Conservation (phyloP, 108 stramenopile species). For the Nannochloropsis oceanica region DNA sequence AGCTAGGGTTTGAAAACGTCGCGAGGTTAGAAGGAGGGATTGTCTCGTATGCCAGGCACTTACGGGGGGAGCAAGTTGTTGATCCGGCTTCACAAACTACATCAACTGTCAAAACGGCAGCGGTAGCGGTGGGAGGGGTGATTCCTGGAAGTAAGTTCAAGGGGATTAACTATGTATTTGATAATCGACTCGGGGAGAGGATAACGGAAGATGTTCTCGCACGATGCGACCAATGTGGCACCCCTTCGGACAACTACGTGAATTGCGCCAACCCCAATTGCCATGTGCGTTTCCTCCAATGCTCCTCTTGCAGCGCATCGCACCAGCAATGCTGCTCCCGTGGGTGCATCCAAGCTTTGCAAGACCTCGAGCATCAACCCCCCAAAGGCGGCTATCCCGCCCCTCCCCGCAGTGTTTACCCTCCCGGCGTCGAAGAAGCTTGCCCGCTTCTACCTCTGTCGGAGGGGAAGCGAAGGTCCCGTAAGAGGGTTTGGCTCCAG, state of each 20-base stretch:
- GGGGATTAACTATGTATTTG: conserved; percentile 94
- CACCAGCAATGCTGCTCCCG: conserved; percentile 64
- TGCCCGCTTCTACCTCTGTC: neutral
- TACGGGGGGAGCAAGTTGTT: conserved; percentile 47
- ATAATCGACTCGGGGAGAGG: conserved; percentile 69
- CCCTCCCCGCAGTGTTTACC: neutral
- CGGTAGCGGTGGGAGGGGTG: neutral
- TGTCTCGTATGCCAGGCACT: conserved; percentile 69
- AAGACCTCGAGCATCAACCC: neutral
- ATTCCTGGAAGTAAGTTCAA: conserved; percentile 45
- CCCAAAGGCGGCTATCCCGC: neutral
- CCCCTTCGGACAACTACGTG: conserved; percentile 56
- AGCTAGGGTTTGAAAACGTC: conserved; percentile 82
- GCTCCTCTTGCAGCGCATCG: conserved; percentile 46
- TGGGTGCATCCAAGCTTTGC: conserved; percentile 46
- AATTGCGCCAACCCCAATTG: conserved; percentile 80
- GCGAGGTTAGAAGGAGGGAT: conserved; percentile 79
- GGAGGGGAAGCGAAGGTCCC: neutral
- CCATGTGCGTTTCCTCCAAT: conserved; percentile 79
- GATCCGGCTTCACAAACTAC: neutral
- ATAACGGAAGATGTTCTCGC: conserved; percentile 78
- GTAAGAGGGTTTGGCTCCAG: neutral
- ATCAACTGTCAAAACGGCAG: too few species aligned
- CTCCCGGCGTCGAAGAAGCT: neutral
- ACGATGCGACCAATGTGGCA: conserved; percentile 66